Evolutionary conservation across 176 grass and related monocot species (phyloP).

Genomic region (Eleusine indica): DNA sequence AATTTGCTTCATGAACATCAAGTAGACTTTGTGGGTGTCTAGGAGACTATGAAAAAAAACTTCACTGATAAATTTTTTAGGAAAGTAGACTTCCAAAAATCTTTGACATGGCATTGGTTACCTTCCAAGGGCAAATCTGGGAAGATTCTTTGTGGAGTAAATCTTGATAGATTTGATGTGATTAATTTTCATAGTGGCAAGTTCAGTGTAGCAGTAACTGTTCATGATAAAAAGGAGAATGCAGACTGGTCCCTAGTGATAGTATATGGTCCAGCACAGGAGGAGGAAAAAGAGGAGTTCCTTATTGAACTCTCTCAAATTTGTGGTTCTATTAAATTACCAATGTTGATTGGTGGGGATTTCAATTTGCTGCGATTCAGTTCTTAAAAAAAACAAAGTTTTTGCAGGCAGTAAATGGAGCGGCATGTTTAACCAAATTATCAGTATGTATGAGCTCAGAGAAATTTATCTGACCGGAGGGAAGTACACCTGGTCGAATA

Average conservation of each 20-base stretch:
- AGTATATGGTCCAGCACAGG: no score
- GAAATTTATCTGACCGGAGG: not conserved
- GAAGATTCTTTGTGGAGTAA: no score
- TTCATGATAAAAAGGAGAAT: not conserved
- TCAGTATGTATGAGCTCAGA: not conserved
- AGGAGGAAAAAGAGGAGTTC: no score
- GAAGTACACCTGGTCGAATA: not conserved
- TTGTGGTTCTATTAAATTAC: no score
- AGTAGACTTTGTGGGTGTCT: not conserved
- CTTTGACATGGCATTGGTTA: no score
- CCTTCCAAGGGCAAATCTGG: no score
- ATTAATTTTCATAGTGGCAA: not conserved
- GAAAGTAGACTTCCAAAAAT: not conserved
- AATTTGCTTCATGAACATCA: not conserved
- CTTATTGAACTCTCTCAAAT: no score
- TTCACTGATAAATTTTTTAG: not conserved
- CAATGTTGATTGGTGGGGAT: no score
- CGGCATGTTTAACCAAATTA: not conserved
- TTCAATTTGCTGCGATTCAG: not conserved
- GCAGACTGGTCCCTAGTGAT: no score
- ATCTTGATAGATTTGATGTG: no score
- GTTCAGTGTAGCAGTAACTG: not conserved
- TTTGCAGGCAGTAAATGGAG: not conserved
- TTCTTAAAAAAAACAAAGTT: not conserved
- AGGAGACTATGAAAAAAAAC: not conserved